Evolutionary conservation across 108 stramenopile species (phyloP), one percentile per base, ranked within the genome.

Genomic region (Phaeodactylum tricornutum): DNA sequence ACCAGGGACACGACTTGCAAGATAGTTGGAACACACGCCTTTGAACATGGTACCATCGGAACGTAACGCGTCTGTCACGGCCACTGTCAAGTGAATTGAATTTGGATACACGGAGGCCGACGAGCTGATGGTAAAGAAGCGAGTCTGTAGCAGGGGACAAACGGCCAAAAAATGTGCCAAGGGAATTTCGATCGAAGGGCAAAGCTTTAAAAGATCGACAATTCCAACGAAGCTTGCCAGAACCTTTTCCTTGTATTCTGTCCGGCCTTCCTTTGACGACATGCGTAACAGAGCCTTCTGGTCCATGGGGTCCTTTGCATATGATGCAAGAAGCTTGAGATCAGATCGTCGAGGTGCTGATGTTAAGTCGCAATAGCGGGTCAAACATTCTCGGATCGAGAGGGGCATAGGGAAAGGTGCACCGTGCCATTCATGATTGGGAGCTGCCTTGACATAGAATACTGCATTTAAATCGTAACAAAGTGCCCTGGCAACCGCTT

Each of bases 41-140:
- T 71, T 53, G 47, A 84, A 84, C 12, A 70, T 45, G 0, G 50
- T 50, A 30, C 71, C 85, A 53, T 80, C 67, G 33, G 61, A 60
- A 7, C 90, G 78, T 14, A 58, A 22, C 22, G 64, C 58, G 46
- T 78, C 51, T 25, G 86, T 53, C 27, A 96, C 68, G 42, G 96
- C 72, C 20, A 96, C 92, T 0, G 96, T 96, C 62, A 97, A 59
- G 53, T 96, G 93, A 30, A 99, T 72, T 14, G 67, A 57, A 0
- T 73, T 62, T 3, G 97, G 95, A 57, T 92, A 76, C 1, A 75
- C 76, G 56, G 62, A 57, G 0, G 93, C 72, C 4, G 91, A 96
- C 11, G 94, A 95, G 14, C 88, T 72, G 42, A 99, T 97, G 39
- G 98, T 98, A 70, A 96, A 99, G 55, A 77, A 89, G 24, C 98